Conservation (phyloP, 2,329 filamentous ascomycete genomes). For the Fusarium incarnatum region DNA sequence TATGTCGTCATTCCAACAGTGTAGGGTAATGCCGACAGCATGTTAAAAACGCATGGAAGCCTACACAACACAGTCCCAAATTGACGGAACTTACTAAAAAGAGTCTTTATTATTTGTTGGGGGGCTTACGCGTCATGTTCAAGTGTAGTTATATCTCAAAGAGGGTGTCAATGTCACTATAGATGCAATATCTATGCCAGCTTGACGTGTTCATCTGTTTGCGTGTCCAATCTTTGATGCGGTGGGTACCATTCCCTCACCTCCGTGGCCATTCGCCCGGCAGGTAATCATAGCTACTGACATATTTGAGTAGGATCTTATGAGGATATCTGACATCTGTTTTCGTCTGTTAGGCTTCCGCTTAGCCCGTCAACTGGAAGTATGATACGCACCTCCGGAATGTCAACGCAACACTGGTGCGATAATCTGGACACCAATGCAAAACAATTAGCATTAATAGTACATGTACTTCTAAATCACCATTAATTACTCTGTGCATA, state of each 20-base stretch:
- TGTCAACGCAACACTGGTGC: background rate
- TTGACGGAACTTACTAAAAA: background rate
- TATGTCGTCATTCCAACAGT: background rate
- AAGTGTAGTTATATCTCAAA: no score
- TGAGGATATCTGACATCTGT: background rate
- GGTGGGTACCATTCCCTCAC: no score
- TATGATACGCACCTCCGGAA: background rate
- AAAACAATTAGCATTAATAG: background rate
- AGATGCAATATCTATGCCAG: no score
- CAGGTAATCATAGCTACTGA: background rate
- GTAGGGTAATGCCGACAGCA: background rate
- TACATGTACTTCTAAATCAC: background rate
- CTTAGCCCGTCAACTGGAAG: background rate
- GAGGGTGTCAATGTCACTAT: background rate
- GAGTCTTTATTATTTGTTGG: background rate
- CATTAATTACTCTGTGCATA: background rate
- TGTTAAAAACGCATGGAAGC: background rate
- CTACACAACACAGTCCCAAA: background rate
- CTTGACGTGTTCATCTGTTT: background rate
- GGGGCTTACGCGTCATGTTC: background rate
- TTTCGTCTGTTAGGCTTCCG: background rate
- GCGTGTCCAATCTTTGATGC: background rate
- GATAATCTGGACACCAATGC: background rate
- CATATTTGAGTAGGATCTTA: background rate
- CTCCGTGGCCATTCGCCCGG: background rate